A percentile compares a stretch with the other conserved stretches of the same genome.
phyloP scores from a whole-genome alignment of 805 yeast genomes.

The Grigorovia jiainica region DNA sequence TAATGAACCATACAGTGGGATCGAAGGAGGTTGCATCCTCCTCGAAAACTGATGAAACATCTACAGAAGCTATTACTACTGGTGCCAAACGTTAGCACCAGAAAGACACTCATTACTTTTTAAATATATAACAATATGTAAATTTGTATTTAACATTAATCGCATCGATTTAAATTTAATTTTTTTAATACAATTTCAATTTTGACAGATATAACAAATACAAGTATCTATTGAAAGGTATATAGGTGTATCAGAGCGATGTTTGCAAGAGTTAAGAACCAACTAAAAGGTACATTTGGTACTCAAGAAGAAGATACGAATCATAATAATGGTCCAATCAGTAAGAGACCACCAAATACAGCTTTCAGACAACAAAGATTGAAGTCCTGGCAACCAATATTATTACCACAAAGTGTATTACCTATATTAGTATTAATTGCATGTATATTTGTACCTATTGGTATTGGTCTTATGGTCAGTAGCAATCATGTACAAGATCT shows the following conservation, averaged over 20 bases:
- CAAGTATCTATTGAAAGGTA: too few species aligned
- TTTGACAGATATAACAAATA: too few species aligned
- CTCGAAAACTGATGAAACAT: background rate
- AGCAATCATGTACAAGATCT: conserved; percentile 71
- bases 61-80: background rate
- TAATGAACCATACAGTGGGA: conserved; percentile 27
- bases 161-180: too few species aligned
- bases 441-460: conserved; percentile 80
- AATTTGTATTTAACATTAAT: too few species aligned
- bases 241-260: too few species aligned
- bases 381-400: conserved; percentile 70
- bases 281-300: background rate
- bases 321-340: conserved; percentile 7
- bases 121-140: too few species aligned
- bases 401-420: conserved; percentile 83
- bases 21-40: background rate
- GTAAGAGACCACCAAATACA: conserved; percentile 56
- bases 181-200: too few species aligned
- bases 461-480: conserved; percentile 74
- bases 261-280: background rate
- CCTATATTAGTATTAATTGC: conserved; percentile 72
- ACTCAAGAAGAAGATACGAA: background rate
- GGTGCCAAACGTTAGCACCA: too few species aligned
- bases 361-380: conserved; percentile 69
- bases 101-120: background rate